Conservation (phyloP, 371 early-diverging fungal genomes). For the Chytridium lagenaria region DNA sequence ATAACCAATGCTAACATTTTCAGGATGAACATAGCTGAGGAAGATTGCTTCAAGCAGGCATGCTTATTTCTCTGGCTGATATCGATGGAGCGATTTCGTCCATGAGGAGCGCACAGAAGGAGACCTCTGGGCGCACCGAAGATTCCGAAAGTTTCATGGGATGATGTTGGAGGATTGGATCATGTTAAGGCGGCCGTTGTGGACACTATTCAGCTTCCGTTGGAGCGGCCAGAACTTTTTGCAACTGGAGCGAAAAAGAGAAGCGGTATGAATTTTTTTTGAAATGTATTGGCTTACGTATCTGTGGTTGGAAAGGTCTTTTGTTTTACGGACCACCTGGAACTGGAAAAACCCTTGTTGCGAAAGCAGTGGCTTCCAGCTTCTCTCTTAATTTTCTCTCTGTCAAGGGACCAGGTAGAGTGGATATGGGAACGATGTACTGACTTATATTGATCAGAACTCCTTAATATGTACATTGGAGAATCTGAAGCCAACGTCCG, state of each 20-base stretch:
- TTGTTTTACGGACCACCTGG: constrained; percentile 78
- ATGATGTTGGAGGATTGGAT: constrained; percentile 99
- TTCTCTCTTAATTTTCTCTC: constrained; percentile 97
- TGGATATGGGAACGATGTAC: constrained; percentile 35
- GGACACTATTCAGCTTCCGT: constrained; percentile 98
- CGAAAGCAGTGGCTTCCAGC: constrained; percentile 99
- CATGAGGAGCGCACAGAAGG: constrained; percentile 84
- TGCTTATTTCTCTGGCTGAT: constrained; percentile 75
- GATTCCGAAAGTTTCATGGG: constrained; percentile 69
- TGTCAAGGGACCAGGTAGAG: constrained; percentile 96
- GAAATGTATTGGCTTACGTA: not conserved
- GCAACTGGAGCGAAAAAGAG: constrained; percentile 97
- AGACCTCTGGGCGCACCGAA: constrained; percentile 95
- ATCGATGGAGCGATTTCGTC: constrained; percentile 79
- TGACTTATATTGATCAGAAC: constrained; percentile 25
- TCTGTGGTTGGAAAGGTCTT: constrained; percentile 43
- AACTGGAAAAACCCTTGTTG: constrained; percentile 98
- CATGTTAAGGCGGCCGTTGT: constrained; percentile 96
- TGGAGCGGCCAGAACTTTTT: constrained; percentile 97
- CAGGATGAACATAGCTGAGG: constrained; percentile 14
- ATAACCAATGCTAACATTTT: not conserved
- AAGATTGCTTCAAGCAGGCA: constrained; percentile 69
- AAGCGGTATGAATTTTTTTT: constrained; percentile 64
- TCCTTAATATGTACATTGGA: constrained; percentile 95
- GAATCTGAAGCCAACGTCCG: constrained; percentile 97